Conservation (phyloP, 192 early-diverging fungal genomes). For the Dispira simplex region DNA sequence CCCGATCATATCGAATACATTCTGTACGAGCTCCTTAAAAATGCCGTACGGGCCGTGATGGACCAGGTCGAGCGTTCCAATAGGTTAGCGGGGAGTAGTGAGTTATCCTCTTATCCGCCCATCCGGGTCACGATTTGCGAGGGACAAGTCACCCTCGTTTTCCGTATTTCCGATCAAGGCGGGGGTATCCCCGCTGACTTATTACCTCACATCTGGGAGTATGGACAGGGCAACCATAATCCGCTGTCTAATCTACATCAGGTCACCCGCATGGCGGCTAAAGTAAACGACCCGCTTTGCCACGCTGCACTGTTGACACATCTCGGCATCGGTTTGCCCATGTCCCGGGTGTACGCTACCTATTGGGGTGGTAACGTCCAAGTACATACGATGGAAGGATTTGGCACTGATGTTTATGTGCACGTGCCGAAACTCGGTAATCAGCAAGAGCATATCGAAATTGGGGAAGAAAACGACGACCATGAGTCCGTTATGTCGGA, state of each 20-base stretch:
- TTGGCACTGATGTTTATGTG: conserved; percentile 86
- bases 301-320: conserved; percentile 24
- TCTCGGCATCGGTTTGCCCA: conserved; percentile 82
- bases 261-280: conserved; percentile 63
- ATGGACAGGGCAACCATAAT: conserved; percentile 41
- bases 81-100: not conserved
- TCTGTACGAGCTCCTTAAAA: conserved; percentile 79
- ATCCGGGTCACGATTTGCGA: conserved; percentile 74
- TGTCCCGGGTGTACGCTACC: conserved; percentile 82
- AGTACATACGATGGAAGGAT: conserved; percentile 68
- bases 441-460: conserved; percentile 32
- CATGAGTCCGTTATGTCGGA: not conserved
- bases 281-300: conserved; percentile 39
- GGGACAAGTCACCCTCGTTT: conserved; percentile 54
- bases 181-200: conserved; percentile 61
- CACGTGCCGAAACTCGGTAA: conserved; percentile 60
- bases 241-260: conserved; percentile 50
- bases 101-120: conserved; percentile 38
- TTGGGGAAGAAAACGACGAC: conserved; percentile 10
- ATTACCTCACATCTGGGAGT: conserved; percentile 70
- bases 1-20: conserved; percentile 93
- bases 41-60: conserved; percentile 64
- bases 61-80: conserved; percentile 23
- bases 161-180: conserved; percentile 89
- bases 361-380: conserved; percentile 89